Percentiles rank a stretch among this genome's conserved stretches.
Evolutionary conservation across 768 basidiomycete genomes (phyloP).

Genomic region (Mrakia frigida): DNA sequence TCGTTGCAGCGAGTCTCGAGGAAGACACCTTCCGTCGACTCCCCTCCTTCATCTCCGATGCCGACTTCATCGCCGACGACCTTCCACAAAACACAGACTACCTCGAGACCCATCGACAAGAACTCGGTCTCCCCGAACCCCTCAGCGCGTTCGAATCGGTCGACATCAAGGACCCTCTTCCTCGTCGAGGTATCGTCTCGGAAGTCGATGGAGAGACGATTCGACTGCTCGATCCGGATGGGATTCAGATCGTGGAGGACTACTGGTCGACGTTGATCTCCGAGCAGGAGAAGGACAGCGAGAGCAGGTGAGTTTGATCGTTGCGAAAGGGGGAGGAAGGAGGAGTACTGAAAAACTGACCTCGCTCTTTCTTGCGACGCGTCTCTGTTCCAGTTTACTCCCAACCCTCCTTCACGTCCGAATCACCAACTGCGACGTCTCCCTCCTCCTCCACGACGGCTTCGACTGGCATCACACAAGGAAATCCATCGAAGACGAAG

Average conservation of each 20-base stretch:
- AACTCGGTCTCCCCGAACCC: neutral
- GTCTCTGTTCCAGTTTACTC: neutral
- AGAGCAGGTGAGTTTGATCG: neutral
- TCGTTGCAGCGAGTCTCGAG: slow-evolving; percentile 52
- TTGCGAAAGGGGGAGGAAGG: neutral
- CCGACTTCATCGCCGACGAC: slow-evolving; percentile 88
- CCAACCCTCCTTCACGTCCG: slow-evolving; percentile 24
- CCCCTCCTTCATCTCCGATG: slow-evolving; percentile 69
- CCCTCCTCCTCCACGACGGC: slow-evolving; percentile 77
- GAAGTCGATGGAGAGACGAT: slow-evolving; percentile 76
- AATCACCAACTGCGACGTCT: slow-evolving; percentile 59
- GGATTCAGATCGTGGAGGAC: slow-evolving; percentile 65
- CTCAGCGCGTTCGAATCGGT: slow-evolving; percentile 28
- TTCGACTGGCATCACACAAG: slow-evolving; percentile 91
- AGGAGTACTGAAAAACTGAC: too few species aligned
- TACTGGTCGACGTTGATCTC: slow-evolving; percentile 47
- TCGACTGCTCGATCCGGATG: slow-evolving; percentile 61
- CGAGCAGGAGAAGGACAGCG: neutral
- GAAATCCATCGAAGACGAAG: slow-evolving; percentile 76
- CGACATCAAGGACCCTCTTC: neutral
- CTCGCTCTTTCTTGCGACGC: neutral
- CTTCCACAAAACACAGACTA: slow-evolving; percentile 84
- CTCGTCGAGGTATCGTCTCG: slow-evolving; percentile 29
- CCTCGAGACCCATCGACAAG: slow-evolving; percentile 52
- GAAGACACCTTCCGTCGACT: slow-evolving; percentile 69